Evolutionary conservation across 108 stramenopile genomes (phyloP).

Genomic region (Cyclotella atomus): DNA sequence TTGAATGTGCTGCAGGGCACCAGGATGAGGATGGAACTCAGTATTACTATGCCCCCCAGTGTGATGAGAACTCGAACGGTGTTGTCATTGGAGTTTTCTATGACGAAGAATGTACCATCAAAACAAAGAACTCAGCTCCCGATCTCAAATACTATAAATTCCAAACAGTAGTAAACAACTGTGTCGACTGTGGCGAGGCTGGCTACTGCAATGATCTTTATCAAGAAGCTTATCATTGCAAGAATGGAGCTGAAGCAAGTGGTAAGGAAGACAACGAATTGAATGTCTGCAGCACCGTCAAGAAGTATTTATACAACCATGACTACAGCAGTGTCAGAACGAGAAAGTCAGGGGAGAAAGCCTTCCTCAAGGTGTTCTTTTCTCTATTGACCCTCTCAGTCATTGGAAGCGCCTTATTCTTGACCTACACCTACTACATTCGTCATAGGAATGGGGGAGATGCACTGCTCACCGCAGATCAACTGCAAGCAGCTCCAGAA

Average conservation of each 20-base stretch:
- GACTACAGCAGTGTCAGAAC: slow-evolving; percentile 47
- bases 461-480: slow-evolving; percentile 3
- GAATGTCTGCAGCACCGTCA: slow-evolving; percentile 48
- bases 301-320: slow-evolving; percentile 31
- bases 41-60: slow-evolving; percentile 59
- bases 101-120: slow-evolving; percentile 67
- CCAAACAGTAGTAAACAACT: slow-evolving; percentile 37
- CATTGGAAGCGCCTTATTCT: slow-evolving; percentile 33
- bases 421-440: slow-evolving; percentile 61
- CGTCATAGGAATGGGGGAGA: slow-evolving; percentile 49
- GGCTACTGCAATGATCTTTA: slow-evolving; percentile 45
- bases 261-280: slow-evolving; percentile 46
- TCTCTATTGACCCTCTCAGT: slow-evolving; percentile 21
- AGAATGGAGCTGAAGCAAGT: slow-evolving; percentile 41
- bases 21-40: slow-evolving; percentile 49
- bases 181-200: slow-evolving; percentile 42
- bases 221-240: slow-evolving; percentile 51
- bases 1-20: slow-evolving; percentile 52
- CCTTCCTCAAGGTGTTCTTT: slow-evolving; percentile 37
- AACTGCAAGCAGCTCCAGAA: not conserved
- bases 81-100: slow-evolving; percentile 60
- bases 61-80: slow-evolving; percentile 38
- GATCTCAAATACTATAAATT: slow-evolving; percentile 52
- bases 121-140: slow-evolving; percentile 37
- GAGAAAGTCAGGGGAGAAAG: slow-evolving; percentile 21